Conservation (phyloP, 768 basidiomycete genomes). For the Thelephora aurantiotincta region DNA sequence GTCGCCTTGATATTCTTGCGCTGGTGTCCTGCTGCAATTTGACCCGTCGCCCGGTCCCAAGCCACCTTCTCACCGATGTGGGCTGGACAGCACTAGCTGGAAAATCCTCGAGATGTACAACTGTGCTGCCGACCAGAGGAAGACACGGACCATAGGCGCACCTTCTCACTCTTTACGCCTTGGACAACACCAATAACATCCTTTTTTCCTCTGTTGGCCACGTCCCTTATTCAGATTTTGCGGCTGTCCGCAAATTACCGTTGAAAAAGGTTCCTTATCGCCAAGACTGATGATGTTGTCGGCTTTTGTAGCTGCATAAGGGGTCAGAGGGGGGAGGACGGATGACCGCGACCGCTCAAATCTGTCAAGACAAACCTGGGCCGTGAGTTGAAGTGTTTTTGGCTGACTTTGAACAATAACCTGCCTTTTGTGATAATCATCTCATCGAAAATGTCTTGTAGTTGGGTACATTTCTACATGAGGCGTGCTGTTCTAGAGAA, state of each 20-base stretch:
- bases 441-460: too few species aligned
- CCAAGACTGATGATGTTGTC: too few species aligned
- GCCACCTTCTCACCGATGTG: slow-evolving; percentile 89
- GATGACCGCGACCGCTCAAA: too few species aligned
- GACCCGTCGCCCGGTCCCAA: slow-evolving; percentile 95
- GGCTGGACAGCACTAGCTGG: slow-evolving; percentile 92
- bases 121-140: slow-evolving; percentile 66
- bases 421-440: too few species aligned
- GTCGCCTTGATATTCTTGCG: slow-evolving; percentile 96
- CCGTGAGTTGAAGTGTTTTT: too few species aligned
- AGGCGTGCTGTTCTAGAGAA: too few species aligned
- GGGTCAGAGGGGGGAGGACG: too few species aligned
- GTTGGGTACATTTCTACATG: too few species aligned
- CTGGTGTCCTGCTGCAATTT: slow-evolving; percentile 89
- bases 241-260: slow-evolving; percentile 83
- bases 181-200: background rate
- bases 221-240: slow-evolving; percentile 46
- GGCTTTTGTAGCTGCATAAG: too few species aligned
- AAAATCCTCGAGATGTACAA: slow-evolving; percentile 69
- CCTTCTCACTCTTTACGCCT: slow-evolving; percentile 4
- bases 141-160: slow-evolving; percentile 71
- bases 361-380: too few species aligned
- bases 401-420: too few species aligned
- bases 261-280: slow-evolving; percentile 38
- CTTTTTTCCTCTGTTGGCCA: background rate